Conservation (phyloP, 106 monocot genomes). For the Dioscorea dumetorum region DNA sequence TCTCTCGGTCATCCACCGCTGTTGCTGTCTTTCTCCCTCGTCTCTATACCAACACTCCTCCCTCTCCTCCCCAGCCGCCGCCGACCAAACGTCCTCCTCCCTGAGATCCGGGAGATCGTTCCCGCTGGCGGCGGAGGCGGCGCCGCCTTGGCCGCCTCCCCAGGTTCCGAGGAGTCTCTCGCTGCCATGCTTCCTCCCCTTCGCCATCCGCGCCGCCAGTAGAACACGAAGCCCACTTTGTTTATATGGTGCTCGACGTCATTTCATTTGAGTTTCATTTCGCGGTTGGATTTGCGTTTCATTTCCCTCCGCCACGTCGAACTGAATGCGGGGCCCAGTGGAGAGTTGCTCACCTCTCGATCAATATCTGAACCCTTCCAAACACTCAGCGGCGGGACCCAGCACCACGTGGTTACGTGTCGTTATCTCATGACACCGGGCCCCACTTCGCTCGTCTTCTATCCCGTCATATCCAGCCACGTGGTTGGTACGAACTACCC, state of each 20-base stretch:
- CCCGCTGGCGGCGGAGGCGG: conserved; percentile 2
- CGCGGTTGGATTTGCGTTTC: not conserved
- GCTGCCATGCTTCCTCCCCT: conserved; percentile 17
- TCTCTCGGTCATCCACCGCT: not conserved
- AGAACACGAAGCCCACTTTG: no score
- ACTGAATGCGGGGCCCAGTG: not conserved
- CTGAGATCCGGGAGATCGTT: conserved; percentile 32
- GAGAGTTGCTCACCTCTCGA: not conserved
- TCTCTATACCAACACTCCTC: no score
- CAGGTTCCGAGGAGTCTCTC: conserved; percentile 17
- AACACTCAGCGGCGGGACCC: not conserved
- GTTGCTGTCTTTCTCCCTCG: not conserved
- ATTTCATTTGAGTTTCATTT: conserved; percentile 4
- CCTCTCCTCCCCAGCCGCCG: not conserved
- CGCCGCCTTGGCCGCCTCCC: not conserved
- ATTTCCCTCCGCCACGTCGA: not conserved
- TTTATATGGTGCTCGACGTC: not conserved
- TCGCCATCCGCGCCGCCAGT: conserved; percentile 22
- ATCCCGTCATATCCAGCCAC: no score
- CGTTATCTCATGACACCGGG: not conserved
- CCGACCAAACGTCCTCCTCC: conserved; percentile 63
- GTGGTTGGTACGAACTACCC: no score
- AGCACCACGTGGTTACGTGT: not conserved
- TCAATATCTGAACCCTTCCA: not conserved
- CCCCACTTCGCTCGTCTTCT: not conserved